A percentile compares a stretch with the other conserved stretches of the same genome.
Conservation (phyloP, 495 filamentous ascomycete genomes). For the Penicillium paxilli region DNA sequence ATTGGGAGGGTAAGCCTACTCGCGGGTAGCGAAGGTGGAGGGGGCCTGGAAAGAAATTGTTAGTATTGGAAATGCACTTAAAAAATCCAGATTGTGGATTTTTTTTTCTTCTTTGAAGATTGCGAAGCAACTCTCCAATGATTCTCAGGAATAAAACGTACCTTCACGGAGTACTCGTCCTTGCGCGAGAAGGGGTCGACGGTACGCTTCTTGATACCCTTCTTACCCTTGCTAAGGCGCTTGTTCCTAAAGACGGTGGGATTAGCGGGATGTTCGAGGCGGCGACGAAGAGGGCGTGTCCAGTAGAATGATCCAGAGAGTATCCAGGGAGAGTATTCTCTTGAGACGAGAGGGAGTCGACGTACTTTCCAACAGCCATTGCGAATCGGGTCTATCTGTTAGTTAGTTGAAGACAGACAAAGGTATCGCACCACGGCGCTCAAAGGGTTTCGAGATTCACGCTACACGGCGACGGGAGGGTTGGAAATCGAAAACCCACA, state of each 20-base stretch:
- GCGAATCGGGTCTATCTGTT: slow-evolving; percentile 52
- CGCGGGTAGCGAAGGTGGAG: slow-evolving; percentile 90
- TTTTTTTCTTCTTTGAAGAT: neutral
- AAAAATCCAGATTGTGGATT: neutral
- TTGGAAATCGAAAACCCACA: slow-evolving; percentile 48
- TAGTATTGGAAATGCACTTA: slow-evolving; percentile 15
- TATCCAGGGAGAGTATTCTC: no score
- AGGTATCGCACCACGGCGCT: slow-evolving; percentile 43
- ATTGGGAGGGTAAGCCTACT: slow-evolving; percentile 63
- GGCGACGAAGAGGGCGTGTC: neutral
- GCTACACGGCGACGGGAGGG: slow-evolving; percentile 37
- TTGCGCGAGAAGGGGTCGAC: slow-evolving; percentile 97
- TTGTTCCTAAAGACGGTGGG: slow-evolving; percentile 76
- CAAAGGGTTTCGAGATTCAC: slow-evolving; percentile 40
- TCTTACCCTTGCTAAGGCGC: slow-evolving; percentile 99
- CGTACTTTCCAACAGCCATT: slow-evolving; percentile 94
- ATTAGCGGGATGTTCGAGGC: slow-evolving; percentile 10
- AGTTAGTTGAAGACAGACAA: slow-evolving; percentile 45
- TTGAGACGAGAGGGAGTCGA: no score
- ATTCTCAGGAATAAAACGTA: slow-evolving; percentile 33
- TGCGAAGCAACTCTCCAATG: no score
- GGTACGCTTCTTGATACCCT: slow-evolving; percentile 99
- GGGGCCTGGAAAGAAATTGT: slow-evolving; percentile 65
- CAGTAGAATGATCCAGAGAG: slow-evolving; percentile 9
- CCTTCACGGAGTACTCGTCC: slow-evolving; percentile 98